A percentile compares a stretch with the other conserved stretches of the same genome.
phyloP scores from a whole-genome alignment of 2,329 filamentous ascomycete species.

The Orbilia quercus region DNA sequence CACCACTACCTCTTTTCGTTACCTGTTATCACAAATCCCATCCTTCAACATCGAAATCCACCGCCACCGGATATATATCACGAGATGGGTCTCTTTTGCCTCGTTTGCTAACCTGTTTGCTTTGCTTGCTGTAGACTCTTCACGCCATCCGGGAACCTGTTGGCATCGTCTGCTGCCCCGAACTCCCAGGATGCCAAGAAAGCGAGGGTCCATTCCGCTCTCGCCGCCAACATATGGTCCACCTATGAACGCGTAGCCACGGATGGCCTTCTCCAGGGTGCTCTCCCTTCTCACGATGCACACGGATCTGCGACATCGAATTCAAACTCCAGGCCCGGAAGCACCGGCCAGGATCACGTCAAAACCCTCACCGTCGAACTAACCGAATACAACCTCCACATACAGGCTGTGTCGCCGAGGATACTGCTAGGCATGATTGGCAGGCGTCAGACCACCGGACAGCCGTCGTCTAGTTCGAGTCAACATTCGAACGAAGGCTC shows the following conservation, averaged over 20 bases:
- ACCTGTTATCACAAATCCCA: too few relatives aligned
- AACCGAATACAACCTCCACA: slow-evolving; percentile 60
- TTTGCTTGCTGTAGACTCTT: slow-evolving; percentile 57
- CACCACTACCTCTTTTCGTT: slow-evolving; percentile 5
- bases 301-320: slow-evolving; percentile 24
- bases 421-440: slow-evolving; percentile 60
- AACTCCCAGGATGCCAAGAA: slow-evolving; percentile 60
- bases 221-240: slow-evolving; percentile 60
- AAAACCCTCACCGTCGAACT: slow-evolving; percentile 60
- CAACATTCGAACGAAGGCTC: slow-evolving; percentile 58
- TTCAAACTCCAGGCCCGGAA: slow-evolving; percentile 5
- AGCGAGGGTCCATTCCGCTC: slow-evolving; percentile 59
- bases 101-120: not conserved
- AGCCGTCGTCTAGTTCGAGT: slow-evolving; percentile 58
- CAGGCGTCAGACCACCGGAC: slow-evolving; percentile 55
- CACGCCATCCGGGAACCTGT: slow-evolving; percentile 59
- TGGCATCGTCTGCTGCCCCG: slow-evolving; percentile 59
- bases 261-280: slow-evolving; percentile 58
- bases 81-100: not conserved
- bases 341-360: slow-evolving; percentile 39
- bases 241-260: slow-evolving; percentile 59
- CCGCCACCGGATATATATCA: not conserved
- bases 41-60: not conserved
- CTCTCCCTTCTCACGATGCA: slow-evolving; percentile 51
- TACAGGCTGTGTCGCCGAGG: slow-evolving; percentile 58